phyloP scores from a whole-genome alignment of 306 rosid species.

The Rosa persica region DNA sequence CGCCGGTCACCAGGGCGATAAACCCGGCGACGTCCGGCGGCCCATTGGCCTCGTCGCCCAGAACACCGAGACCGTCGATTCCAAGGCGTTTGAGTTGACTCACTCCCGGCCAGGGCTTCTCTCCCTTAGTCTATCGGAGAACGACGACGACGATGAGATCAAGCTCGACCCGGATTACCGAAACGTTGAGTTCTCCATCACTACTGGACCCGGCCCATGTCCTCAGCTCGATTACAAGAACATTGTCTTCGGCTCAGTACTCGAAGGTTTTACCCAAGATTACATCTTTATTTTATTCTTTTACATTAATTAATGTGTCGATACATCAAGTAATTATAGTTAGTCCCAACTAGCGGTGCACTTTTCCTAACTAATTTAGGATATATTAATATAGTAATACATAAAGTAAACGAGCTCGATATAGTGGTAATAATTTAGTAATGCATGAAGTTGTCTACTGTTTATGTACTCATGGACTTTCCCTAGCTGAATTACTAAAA shows the following conservation, averaged over 20 bases:
- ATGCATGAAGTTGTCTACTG: not conserved
- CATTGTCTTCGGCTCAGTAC: conserved; percentile 80
- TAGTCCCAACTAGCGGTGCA: too few species aligned
- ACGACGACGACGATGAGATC: conserved; percentile 71
- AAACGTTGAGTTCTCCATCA: conserved; percentile 80
- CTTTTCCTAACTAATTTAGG: not conserved
- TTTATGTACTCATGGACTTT: not conserved
- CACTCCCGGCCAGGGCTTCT: conserved; percentile 77
- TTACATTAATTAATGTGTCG: not conserved
- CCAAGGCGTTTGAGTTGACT: conserved; percentile 55
- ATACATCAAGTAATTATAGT: not conserved
- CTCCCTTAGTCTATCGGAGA: conserved; percentile 75
- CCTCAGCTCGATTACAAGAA: conserved; percentile 76
- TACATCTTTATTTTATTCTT: not conserved
- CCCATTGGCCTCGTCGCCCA: conserved; percentile 47
- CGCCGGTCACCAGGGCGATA: conserved; percentile 85
- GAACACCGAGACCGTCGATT: conserved; percentile 66
- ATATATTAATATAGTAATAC: not conserved
- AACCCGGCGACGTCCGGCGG: conserved; percentile 71
- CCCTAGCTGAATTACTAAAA: not conserved
- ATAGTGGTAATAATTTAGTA: too few species aligned
- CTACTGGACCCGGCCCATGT: conserved; percentile 92
- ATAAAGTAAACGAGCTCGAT: too few species aligned
- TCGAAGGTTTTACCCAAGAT: conserved; percentile 57
- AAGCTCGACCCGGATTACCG: conserved; percentile 68